phyloP scores from a whole-genome alignment of 2,329 filamentous ascomycete genomes.

The Fusarium nygamai region DNA sequence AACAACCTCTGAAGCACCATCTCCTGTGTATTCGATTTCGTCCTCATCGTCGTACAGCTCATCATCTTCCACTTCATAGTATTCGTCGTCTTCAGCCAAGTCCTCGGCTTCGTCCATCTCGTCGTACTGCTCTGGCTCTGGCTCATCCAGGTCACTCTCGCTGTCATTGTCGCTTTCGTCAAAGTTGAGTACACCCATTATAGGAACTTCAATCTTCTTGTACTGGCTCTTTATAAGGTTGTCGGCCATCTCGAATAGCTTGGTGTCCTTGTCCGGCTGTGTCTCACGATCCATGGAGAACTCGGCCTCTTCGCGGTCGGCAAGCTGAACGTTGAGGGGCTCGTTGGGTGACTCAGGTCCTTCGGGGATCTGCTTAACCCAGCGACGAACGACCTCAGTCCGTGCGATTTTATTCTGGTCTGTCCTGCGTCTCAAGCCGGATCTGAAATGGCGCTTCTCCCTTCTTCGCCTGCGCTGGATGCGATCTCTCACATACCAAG shows the following conservation, averaged over 20 bases:
- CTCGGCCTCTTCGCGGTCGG: slow-evolving; percentile 52
- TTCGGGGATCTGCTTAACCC: slow-evolving; percentile 55
- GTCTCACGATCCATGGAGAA: slow-evolving; percentile 55
- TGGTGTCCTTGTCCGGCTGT: slow-evolving; percentile 53
- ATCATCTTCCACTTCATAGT: slow-evolving; percentile 44
- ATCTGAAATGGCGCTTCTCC: slow-evolving; percentile 54
- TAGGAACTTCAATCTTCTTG: slow-evolving; percentile 56
- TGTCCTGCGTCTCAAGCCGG: slow-evolving; percentile 50
- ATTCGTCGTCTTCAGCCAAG: slow-evolving; percentile 40
- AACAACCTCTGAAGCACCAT: slow-evolving; percentile 42
- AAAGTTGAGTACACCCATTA: slow-evolving; percentile 57
- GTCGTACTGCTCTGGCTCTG: slow-evolving; percentile 40
- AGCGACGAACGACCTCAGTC: slow-evolving; percentile 54
- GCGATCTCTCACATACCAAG: slow-evolving; percentile 61
- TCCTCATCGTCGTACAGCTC: slow-evolving; percentile 41
- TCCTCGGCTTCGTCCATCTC: slow-evolving; percentile 44
- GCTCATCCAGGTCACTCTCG: slow-evolving; percentile 46
- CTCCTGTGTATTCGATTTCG: slow-evolving; percentile 41
- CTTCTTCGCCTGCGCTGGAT: slow-evolving; percentile 55
- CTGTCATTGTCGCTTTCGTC: slow-evolving; percentile 57
- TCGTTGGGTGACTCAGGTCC: slow-evolving; percentile 46
- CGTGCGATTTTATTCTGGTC: slow-evolving; percentile 49
- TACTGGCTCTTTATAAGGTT: slow-evolving; percentile 60
- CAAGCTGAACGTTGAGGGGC: slow-evolving; percentile 37
- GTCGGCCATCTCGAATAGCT: slow-evolving; percentile 57